Conservation (phyloP, 768 basidiomycete species). For the Boletus tylopilopsis region DNA sequence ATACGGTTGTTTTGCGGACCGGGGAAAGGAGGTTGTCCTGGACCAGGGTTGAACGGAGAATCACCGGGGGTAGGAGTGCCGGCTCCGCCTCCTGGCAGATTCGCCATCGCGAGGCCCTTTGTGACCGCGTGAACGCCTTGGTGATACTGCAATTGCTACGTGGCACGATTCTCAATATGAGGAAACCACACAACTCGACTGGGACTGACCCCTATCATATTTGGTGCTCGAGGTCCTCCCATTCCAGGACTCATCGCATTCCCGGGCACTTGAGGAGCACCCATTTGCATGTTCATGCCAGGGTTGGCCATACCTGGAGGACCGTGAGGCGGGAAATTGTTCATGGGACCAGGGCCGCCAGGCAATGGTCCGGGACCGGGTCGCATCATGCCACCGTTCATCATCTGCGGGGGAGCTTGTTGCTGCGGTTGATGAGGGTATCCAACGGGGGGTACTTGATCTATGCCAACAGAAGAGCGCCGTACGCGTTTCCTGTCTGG, state of each 20-base stretch:
- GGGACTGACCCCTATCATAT: constrained; percentile 30
- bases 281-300: constrained; percentile 32
- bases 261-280: constrained; percentile 28
- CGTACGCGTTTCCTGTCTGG: constrained; percentile 54
- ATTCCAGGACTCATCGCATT: constrained; percentile 36
- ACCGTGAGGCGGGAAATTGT: constrained; percentile 29
- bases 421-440: constrained; percentile 34
- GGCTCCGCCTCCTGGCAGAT: constrained; percentile 31
- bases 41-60: constrained; percentile 37
- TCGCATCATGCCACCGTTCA: constrained; percentile 40
- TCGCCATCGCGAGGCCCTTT: constrained; percentile 30
- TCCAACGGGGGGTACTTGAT: constrained; percentile 38
- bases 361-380: constrained; percentile 29
- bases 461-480: constrained; percentile 43
- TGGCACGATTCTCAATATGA: constrained; percentile 8
- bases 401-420: constrained; percentile 35
- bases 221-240: constrained; percentile 29
- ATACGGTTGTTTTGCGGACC: constrained; percentile 30
- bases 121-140: constrained; percentile 37
- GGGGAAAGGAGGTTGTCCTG: constrained; percentile 33
- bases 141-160: constrained; percentile 34
- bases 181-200: not conserved
- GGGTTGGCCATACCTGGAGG: constrained; percentile 30
- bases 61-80: constrained; percentile 46
- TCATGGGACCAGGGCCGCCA: constrained; percentile 35